Percentiles rank a stretch among this genome's conserved stretches.
phyloP scores from a whole-genome alignment of 306 rosid genomes.

The Cucurbita ficifolia region DNA sequence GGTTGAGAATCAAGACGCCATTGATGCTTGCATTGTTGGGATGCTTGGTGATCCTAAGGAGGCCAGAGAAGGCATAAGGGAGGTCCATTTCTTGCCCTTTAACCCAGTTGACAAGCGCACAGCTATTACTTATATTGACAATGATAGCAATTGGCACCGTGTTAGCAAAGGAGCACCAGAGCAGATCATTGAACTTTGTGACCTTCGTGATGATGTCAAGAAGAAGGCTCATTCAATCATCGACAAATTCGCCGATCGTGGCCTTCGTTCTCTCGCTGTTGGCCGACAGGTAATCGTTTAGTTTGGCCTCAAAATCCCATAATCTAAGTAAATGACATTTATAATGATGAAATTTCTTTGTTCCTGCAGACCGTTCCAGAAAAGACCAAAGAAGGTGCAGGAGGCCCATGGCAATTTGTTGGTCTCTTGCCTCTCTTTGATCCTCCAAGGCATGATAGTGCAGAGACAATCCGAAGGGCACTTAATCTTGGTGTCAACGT shows the following conservation, averaged over 20 bases:
- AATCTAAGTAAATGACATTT: no score
- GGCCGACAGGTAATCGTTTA: slow-evolving; percentile 15
- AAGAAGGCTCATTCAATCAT: slow-evolving; percentile 60
- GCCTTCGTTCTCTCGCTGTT: slow-evolving; percentile 78
- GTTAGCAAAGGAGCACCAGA: slow-evolving; percentile 95
- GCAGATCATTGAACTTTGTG: slow-evolving; percentile 80
- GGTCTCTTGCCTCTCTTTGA: slow-evolving; percentile 90
- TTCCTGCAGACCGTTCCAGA: slow-evolving; percentile 30
- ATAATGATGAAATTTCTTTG: no score
- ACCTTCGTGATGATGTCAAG: slow-evolving; percentile 40
- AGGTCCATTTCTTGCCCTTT: slow-evolving; percentile 78
- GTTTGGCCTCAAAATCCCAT: no score
- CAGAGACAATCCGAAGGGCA: slow-evolving; percentile 76
- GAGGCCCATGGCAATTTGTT: slow-evolving; percentile 66
- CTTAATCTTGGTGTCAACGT: slow-evolving; percentile 75
- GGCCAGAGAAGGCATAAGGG: slow-evolving; percentile 73
- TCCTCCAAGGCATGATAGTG: slow-evolving; percentile 94
- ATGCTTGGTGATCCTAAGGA: slow-evolving; percentile 93
- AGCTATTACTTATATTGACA: slow-evolving; percentile 69
- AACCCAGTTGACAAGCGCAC: slow-evolving; percentile 93
- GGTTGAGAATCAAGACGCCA: slow-evolving; percentile 86
- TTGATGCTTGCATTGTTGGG: slow-evolving; percentile 87
- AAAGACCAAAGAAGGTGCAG: slow-evolving; percentile 54
- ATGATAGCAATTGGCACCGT: slow-evolving; percentile 55
- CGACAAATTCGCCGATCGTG: slow-evolving; percentile 78